Percentiles rank a stretch among this genome's conserved stretches.
Conservation (phyloP, 352 stramenopile genomes). For the Phytophthora constricta region DNA sequence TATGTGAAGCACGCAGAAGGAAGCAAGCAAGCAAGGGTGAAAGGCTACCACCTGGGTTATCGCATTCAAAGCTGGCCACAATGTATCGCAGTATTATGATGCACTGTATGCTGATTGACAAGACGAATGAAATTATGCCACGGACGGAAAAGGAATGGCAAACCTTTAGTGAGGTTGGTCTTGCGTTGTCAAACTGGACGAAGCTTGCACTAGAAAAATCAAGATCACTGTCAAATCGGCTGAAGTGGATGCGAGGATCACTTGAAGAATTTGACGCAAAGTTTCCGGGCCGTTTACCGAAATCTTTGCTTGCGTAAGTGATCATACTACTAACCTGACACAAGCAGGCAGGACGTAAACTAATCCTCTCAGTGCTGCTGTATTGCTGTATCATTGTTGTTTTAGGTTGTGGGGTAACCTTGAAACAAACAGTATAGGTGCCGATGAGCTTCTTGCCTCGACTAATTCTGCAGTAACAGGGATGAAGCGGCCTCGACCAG, state of each 20-base stretch:
- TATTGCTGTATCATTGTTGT: not conserved
- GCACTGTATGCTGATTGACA: not conserved
- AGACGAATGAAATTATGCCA: not conserved
- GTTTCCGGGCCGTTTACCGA: not conserved
- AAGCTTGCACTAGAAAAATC: not conserved
- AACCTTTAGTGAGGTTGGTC: not conserved
- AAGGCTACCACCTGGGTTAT: not conserved
- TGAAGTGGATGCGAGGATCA: not conserved
- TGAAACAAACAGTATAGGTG: not conserved
- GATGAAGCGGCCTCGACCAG: not conserved
- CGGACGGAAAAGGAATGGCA: not conserved
- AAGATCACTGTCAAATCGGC: not conserved
- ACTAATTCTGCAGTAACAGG: not conserved
- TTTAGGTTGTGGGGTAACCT: not conserved
- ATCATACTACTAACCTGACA: not conserved
- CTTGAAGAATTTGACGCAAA: not conserved
- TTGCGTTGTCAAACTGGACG: not conserved
- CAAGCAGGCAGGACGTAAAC: not conserved
- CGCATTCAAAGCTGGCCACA: not conserved
- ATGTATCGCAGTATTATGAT: not conserved
- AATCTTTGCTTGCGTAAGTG: not conserved
- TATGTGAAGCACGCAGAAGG: not conserved
- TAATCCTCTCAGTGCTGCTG: too few species aligned
- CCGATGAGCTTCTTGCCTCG: too few species aligned
- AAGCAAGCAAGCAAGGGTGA: not conserved